Evolutionary conservation across 805 yeast species (phyloP).

Genomic region (Debaryomyces prosopidis): DNA sequence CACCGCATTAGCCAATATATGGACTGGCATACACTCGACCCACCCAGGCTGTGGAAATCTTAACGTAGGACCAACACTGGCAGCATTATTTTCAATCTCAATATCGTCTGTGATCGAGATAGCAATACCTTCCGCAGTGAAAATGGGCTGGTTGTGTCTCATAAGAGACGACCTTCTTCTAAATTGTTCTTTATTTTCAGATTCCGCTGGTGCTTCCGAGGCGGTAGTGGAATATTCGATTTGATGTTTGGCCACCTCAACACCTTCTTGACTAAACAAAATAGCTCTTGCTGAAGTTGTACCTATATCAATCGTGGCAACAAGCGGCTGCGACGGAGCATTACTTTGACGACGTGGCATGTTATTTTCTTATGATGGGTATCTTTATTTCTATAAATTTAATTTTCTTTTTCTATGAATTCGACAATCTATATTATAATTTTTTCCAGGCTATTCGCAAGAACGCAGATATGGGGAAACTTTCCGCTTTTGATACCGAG

Average conservation of each 20-base stretch:
- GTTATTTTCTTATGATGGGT: neutral
- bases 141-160: conserved; percentile 57
- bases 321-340: conserved; percentile 41
- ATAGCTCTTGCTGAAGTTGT: conserved; percentile 92
- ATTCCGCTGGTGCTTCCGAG: conserved; percentile 47
- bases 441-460: no score
- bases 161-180: conserved; percentile 43
- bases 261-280: conserved; percentile 69
- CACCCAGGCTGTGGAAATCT: conserved; percentile 83
- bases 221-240: conserved; percentile 84
- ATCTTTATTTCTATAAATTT: neutral
- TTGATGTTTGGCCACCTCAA: conserved; percentile 84
- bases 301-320: conserved; percentile 85
- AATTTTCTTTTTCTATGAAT: no score
- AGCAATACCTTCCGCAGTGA: conserved; percentile 74
- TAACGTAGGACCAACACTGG: conserved; percentile 64
- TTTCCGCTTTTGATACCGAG: no score
- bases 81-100: conserved; percentile 60
- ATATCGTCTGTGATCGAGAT: conserved; percentile 58
- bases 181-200: conserved; percentile 44
- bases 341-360: conserved; percentile 46
- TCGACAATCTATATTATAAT: no score
- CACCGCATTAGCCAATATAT: conserved; percentile 74
- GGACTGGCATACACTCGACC: conserved; percentile 92
- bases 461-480: no score